phyloP scores from a whole-genome alignment of 805 yeast genomes.

The Lipomyces sp. region DNA sequence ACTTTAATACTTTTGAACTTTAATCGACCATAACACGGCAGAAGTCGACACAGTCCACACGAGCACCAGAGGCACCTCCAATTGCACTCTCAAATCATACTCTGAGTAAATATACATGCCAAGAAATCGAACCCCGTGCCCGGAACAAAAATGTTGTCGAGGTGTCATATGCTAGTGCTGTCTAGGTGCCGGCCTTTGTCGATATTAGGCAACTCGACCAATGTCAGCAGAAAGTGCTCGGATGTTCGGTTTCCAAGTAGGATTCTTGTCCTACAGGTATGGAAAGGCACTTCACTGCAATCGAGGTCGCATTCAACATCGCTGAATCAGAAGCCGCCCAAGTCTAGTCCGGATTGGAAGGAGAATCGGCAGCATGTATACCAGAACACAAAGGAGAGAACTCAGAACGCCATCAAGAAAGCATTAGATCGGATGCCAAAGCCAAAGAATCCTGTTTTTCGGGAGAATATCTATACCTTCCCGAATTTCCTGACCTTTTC shows the following conservation, averaged over 20 bases:
- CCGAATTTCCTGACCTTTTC: constrained; percentile 87
- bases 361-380: constrained; percentile 18
- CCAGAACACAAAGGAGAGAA: constrained; percentile 18
- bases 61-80: background rate
- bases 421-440: constrained; percentile 25
- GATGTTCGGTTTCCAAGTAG: background rate
- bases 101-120: background rate
- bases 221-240: background rate
- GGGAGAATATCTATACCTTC: constrained; percentile 72
- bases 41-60: too few species aligned
- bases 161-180: background rate
- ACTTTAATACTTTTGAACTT: too few species aligned
- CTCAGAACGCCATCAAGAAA: constrained; percentile 21
- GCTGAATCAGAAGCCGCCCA: background rate
- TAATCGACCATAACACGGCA: too few species aligned
- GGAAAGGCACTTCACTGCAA: background rate
- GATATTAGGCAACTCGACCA: background rate
- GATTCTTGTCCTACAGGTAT: background rate
- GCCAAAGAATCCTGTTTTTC: constrained; percentile 38
- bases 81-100: background rate
- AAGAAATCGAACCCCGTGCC: background rate
- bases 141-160: background rate
- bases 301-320: background rate
- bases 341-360: constrained; percentile 6
- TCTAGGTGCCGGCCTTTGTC: background rate